These are phyloP conservation scores for Apiotrichum sp. DNA, from an alignment of 1,284 basidiomycete genomes.

Conservation along the genomic window DNA sequence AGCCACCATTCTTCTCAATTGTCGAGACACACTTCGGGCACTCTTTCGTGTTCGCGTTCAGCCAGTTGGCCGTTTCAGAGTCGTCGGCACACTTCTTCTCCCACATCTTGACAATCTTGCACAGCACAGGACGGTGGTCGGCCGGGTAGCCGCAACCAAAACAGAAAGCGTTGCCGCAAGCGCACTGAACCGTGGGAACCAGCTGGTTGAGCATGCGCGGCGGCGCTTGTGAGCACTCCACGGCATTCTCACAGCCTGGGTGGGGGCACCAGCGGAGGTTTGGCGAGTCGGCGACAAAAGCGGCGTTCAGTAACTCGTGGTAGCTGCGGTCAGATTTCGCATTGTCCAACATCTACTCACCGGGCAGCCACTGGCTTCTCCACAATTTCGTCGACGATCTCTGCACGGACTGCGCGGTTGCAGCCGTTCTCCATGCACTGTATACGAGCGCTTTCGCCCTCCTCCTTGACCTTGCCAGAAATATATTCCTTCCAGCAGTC, in stretches of 20 bases:
- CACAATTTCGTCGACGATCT: conserved; percentile 50
- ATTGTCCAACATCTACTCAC: conserved; percentile 29
- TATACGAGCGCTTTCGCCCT: conserved; percentile 74
- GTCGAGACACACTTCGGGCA: conserved; percentile 91
- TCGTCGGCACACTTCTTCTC: conserved; percentile 96
- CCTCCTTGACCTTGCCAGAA: conserved; percentile 76
- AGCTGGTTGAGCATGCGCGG: conserved; percentile 67
- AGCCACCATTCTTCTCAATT: conserved; percentile 99
- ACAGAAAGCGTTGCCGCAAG: conserved; percentile 68
- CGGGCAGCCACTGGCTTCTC: conserved; percentile 44
- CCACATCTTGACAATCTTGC: conserved; percentile 85
- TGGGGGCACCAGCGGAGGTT: conserved; percentile 87
- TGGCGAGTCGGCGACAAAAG: conserved; percentile 80
- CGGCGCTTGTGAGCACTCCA: conserved; percentile 75
- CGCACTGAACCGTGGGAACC: conserved; percentile 85
- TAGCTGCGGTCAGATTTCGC: conserved; percentile 53
- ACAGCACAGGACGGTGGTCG: conserved; percentile 88
- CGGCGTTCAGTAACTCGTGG: conserved; percentile 76
- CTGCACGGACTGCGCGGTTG: conserved; percentile 60
- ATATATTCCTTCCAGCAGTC: conserved; percentile 84
- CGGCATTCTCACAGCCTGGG: conserved; percentile 67
- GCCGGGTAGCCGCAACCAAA: conserved; percentile 80
- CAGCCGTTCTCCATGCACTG: conserved; percentile 94
- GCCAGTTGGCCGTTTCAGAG: conserved; percentile 98
- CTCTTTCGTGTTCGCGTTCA: conserved; percentile 98